Percentiles rank a stretch among this genome's conserved stretches.
These are phyloP conservation scores for Calocybe gangraenosa DNA, from an alignment of 768 basidiomycete species.

Conservation along the genomic window DNA sequence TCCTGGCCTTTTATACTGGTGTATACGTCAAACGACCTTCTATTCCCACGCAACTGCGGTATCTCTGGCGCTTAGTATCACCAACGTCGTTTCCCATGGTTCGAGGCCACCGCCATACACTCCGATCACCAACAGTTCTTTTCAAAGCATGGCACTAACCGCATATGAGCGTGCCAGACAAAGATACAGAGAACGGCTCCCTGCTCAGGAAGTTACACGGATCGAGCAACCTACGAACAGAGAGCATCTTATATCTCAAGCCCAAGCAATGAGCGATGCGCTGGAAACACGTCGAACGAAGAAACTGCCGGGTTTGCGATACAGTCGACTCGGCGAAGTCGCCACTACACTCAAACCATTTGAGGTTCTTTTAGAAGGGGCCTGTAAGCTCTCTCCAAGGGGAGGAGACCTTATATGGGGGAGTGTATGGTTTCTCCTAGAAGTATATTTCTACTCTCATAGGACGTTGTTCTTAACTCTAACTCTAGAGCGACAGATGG, in stretches of 20 bases:
- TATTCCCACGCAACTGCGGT: too few species aligned
- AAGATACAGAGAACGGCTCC: slow-evolving; percentile 3
- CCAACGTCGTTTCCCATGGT: too few species aligned
- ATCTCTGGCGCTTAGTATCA: too few species aligned
- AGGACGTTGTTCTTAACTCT: neutral
- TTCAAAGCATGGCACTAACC: too few species aligned
- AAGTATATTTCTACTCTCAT: neutral
- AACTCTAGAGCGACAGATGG: neutral
- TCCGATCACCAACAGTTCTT: too few species aligned
- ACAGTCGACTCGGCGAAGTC: neutral
- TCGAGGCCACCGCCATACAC: too few species aligned
- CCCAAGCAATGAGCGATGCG: neutral
- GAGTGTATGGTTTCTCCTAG: slow-evolving; percentile 5
- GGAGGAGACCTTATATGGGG: slow-evolving; percentile 4
- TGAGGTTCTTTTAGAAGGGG: neutral
- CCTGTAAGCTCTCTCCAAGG: neutral
- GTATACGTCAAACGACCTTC: too few species aligned
- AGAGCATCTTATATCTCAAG: neutral
- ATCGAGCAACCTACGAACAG: slow-evolving; percentile 2
- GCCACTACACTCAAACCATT: slow-evolving; percentile 2
- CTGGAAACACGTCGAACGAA: neutral
- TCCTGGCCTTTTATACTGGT: too few species aligned
- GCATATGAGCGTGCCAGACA: slow-evolving; percentile 5
- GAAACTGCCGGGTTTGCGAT: neutral
- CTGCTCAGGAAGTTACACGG: neutral